These are phyloP conservation scores for Aspergillus ustus DNA, from an alignment of 2,329 filamentous ascomycete species.

Conservation along the genomic window DNA sequence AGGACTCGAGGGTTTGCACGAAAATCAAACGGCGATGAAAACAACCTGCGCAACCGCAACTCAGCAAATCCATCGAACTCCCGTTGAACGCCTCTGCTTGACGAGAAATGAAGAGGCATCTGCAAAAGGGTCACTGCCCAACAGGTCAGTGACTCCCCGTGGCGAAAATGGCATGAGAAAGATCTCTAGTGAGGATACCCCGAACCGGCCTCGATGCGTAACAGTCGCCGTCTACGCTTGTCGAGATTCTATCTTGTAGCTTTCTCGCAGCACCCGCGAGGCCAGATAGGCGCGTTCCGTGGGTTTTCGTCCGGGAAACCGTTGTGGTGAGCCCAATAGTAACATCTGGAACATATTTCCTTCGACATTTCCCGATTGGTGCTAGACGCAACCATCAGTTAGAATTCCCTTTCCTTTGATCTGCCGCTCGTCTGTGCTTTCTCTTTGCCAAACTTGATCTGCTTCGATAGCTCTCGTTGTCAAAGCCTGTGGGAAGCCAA, in stretches of 20 bases:
- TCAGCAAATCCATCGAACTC: neutral
- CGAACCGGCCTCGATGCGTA: neutral
- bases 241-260: neutral
- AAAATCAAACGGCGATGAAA: neutral
- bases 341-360: neutral
- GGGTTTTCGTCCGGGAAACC: neutral
- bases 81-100: neutral
- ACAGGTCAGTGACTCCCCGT: neutral
- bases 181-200: neutral
- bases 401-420: neutral
- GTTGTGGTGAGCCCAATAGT: neutral
- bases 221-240: neutral
- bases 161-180: neutral
- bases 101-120: neutral
- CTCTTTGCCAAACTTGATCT: neutral
- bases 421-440: neutral
- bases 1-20: neutral
- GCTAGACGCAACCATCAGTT: neutral
- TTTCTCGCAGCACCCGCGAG: neutral
- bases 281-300: neutral
- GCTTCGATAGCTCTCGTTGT: neutral
- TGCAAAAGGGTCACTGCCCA: neutral
- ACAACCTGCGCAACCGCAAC: neutral
- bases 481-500: neutral
- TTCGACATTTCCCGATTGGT: neutral